These are phyloP conservation scores for Warburgia ugandensis DNA, from an alignment of 164 flowering plant species.

Conservation along the genomic window DNA sequence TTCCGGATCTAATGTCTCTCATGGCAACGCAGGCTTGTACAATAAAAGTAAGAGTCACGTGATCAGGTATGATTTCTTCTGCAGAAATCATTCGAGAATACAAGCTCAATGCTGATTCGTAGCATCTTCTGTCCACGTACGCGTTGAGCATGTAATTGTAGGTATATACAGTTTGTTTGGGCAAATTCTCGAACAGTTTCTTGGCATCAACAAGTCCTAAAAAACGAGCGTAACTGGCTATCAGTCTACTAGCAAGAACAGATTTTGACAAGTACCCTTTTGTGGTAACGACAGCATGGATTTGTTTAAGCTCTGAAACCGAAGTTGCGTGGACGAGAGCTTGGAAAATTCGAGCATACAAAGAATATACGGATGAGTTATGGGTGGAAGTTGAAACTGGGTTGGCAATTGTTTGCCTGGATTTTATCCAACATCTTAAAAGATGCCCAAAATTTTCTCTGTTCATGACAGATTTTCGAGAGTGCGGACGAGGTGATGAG, in stretches of 20 bases:
- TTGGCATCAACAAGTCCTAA: background rate
- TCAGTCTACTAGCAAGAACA: constrained; percentile 7
- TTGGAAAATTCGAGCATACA: constrained; percentile 4
- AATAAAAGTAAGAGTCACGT: constrained; percentile 3
- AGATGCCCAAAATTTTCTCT: too few relatives aligned
- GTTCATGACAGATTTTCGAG: too few relatives aligned
- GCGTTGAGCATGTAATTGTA: constrained; percentile 14
- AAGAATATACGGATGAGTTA: background rate
- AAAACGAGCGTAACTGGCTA: background rate
- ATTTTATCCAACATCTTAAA: background rate
- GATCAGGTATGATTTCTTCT: background rate
- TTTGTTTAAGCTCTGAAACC: constrained; percentile 5
- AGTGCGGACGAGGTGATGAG: too few relatives aligned
- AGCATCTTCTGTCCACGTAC: background rate
- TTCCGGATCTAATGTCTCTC: background rate
- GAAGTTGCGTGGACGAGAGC: background rate
- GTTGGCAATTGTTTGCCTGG: background rate
- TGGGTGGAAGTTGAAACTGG: background rate
- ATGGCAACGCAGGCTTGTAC: constrained; percentile 3
- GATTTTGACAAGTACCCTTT: constrained; percentile 6
- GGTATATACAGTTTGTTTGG: constrained; percentile 6
- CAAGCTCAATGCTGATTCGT: background rate
- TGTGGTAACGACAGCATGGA: constrained; percentile 5
- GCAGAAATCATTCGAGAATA: constrained; percentile 3
- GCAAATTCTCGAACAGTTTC: constrained; percentile 11